These are phyloP conservation scores for Candida endomychidarum DNA, from an alignment of 805 yeast genomes.

Conservation along the genomic window DNA sequence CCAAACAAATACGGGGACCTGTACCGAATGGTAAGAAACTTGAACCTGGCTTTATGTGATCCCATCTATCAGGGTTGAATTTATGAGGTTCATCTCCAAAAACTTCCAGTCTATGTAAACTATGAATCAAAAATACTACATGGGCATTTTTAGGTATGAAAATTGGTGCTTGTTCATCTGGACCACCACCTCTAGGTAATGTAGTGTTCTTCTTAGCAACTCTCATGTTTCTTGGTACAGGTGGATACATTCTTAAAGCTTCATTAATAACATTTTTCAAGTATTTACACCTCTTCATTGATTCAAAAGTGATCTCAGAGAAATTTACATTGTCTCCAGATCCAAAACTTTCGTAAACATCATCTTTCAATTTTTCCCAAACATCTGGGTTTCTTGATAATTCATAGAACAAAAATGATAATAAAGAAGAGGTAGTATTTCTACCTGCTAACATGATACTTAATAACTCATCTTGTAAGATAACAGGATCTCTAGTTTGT, in stretches of 20 bases:
- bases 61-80: slow-evolving; percentile 54
- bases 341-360: slow-evolving; percentile 27
- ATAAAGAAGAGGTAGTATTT: slow-evolving; percentile 36
- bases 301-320: slow-evolving; percentile 32
- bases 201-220: slow-evolving; percentile 28
- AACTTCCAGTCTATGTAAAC: slow-evolving; percentile 40
- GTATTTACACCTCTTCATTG: slow-evolving; percentile 33
- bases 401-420: slow-evolving; percentile 32
- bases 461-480: slow-evolving; percentile 38
- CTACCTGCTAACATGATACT: slow-evolving; percentile 41
- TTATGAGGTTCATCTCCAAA: slow-evolving; percentile 47
- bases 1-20: slow-evolving; percentile 56
- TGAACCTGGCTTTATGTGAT: slow-evolving; percentile 41
- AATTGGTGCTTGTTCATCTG: slow-evolving; percentile 22
- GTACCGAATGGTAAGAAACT: slow-evolving; percentile 54
- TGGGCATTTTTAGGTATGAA: slow-evolving; percentile 44
- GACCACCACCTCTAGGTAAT: slow-evolving; percentile 33
- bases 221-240: slow-evolving; percentile 34
- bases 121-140: slow-evolving; percentile 37
- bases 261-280: slow-evolving; percentile 33
- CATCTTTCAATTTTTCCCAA: slow-evolving; percentile 28
- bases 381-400: slow-evolving; percentile 32
- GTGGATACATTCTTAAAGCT: slow-evolving; percentile 33
- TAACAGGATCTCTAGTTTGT: slow-evolving; percentile 36
- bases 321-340: slow-evolving; percentile 17